Evolutionary conservation across 345 rosid species (phyloP).

Genomic region (Aethionema arabicum): DNA sequence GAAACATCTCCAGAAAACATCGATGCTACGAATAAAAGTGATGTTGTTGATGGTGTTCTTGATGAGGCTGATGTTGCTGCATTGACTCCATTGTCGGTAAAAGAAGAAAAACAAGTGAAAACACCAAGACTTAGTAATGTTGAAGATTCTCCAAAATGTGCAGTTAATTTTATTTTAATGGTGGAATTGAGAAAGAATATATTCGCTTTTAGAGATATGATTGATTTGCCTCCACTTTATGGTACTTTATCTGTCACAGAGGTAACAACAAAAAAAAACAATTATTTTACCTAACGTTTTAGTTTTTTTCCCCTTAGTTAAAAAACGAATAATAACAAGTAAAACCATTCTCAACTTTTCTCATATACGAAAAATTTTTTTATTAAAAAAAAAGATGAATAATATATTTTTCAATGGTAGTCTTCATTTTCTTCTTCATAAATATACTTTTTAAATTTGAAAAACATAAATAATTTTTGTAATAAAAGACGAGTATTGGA

Average conservation of each 20-base stretch:
- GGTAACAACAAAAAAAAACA: constrained; percentile 33
- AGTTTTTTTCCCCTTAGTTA: too few relatives aligned
- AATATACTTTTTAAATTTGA: too few relatives aligned
- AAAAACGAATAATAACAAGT: too few relatives aligned
- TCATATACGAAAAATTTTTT: too few relatives aligned
- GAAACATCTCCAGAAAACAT: constrained; percentile 28
- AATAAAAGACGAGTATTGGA: too few relatives aligned
- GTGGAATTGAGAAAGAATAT: constrained; percentile 70
- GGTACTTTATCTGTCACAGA: constrained; percentile 47
- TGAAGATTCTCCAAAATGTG: constrained; percentile 28
- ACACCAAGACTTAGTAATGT: constrained; percentile 19
- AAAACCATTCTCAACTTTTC: too few relatives aligned
- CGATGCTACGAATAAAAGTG: constrained; percentile 33
- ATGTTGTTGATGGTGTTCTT: constrained; percentile 9
- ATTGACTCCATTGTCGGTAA: constrained; percentile 17
- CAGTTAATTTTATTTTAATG: constrained; percentile 47
- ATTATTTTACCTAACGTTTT: not conserved
- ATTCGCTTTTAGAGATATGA: constrained; percentile 56
- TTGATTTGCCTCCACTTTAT: constrained; percentile 65
- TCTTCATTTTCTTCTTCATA: too few relatives aligned
- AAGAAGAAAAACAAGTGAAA: constrained; percentile 23
- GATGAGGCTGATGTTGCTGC: too few relatives aligned
- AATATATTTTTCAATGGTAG: too few relatives aligned
- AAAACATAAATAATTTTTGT: too few relatives aligned
- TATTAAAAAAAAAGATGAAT: too few relatives aligned